Evolutionary conservation across 768 basidiomycete species (phyloP), one percentile per base, ranked within the genome.

Genomic region (Pleurotus eryngii): DNA sequence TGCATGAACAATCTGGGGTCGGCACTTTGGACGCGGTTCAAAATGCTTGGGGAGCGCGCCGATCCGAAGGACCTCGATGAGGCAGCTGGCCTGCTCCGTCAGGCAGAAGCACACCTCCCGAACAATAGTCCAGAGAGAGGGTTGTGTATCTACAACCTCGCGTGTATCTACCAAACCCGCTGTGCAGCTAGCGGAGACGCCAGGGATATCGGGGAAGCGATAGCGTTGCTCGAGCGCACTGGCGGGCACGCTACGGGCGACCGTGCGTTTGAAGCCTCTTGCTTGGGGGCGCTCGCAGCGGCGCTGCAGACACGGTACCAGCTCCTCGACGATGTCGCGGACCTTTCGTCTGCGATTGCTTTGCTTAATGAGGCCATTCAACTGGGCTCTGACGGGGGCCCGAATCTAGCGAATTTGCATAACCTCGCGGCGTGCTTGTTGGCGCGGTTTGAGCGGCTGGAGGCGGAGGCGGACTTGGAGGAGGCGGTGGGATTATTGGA

Each of bases 391-490:
- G 40, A 58, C 15, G 57, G 46, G 12, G 40, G 43, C 17, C 26
- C 60, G 5, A 20, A 42, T 27, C 49, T 51, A 15, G 14, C 7
- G 11, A 14, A 17, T 24, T 50, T 60, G 22, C 53, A 57, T 26
- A 58, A 58, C 12, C 55, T 56, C 37, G 57, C 43, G 9, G 42
- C 5, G 47, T 42, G 53, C 1, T 49, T 59, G 20, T 15, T 17
- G 2, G 6, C 22, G 8, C 57, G 60, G 6, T 61, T 55, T 47
- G 17, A 58, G 51, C 37, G 22, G 4, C 51, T 55, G 15, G 54
- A 46, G 18, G 51, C 50, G 3, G 12, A 49, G 4, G 45, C 1
- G 22, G 60, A 58, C 39, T n/a, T 61, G 17, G 46, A 55, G 12
- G 11, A 58, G 46, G 18, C 27, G 18, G 55, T 58, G 11, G 12